These are phyloP conservation scores for Dactylellina drechsleri DNA, from an alignment of 2,329 filamentous ascomycete species.

Conservation along the genomic window DNA sequence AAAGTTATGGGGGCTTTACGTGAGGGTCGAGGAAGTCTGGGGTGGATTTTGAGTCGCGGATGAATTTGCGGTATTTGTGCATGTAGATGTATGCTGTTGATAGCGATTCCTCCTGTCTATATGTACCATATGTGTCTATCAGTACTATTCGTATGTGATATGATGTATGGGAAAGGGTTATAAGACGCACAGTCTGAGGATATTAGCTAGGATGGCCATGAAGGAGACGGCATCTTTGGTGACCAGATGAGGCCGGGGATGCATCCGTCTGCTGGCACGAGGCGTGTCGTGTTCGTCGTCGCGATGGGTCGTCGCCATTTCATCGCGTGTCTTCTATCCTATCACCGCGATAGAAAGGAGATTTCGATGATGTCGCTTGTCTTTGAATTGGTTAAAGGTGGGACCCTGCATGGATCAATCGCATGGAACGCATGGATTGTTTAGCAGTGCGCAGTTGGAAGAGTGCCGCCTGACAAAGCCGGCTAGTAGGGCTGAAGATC, in stretches of 20 bases:
- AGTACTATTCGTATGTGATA: neutral
- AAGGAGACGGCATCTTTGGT: conserved; percentile 56
- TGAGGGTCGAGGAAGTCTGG: conserved; percentile 59
- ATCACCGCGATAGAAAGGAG: too few relatives aligned
- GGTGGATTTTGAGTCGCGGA: conserved; percentile 38
- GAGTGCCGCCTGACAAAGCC: too few relatives aligned
- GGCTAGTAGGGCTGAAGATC: conserved; percentile 18
- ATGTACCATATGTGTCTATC: neutral
- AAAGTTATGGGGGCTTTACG: too few relatives aligned
- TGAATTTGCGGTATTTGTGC: conserved; percentile 60
- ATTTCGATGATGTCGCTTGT: too few relatives aligned
- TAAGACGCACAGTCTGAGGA: conserved; percentile 58
- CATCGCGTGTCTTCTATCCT: too few relatives aligned
- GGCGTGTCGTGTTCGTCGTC: conserved; percentile 15
- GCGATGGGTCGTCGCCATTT: conserved; percentile 7
- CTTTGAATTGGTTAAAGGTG: too few relatives aligned
- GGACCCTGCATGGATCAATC: too few relatives aligned
- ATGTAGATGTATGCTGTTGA: conserved; percentile 60
- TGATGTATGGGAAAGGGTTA: neutral
- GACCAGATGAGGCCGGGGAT: conserved; percentile 15
- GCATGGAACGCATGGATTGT: conserved; percentile 4
- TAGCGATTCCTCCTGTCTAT: conserved; percentile 58
- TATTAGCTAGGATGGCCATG: conserved; percentile 59
- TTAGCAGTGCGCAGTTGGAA: neutral
- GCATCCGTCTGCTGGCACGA: neutral